Evolutionary conservation across 192 early-diverging fungal species (phyloP).

Genomic region (Anaeromyces robustus): DNA sequence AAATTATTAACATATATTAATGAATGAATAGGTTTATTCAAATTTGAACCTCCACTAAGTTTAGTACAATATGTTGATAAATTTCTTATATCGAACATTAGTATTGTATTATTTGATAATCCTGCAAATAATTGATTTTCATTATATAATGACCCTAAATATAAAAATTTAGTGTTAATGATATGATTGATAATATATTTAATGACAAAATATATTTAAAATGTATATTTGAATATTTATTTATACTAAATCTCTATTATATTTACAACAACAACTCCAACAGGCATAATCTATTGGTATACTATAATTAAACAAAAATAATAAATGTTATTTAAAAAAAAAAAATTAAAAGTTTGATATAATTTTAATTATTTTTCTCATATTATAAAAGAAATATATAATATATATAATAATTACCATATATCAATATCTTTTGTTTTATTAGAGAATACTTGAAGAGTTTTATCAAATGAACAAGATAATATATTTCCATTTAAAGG

Average conservation of each 20-base stretch:
- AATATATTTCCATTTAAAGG: background rate
- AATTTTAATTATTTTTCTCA: no score
- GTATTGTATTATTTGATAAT: background rate
- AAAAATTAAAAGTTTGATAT: no score
- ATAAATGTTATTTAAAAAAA: no score
- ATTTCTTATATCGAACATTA: background rate
- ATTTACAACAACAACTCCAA: background rate
- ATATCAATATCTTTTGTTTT: background rate
- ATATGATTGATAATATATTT: no score
- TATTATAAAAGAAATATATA: no score
- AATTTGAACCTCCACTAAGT: background rate
- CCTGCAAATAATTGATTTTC: background rate
- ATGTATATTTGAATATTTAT: no score
- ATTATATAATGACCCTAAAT: background rate
- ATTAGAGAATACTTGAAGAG: background rate
- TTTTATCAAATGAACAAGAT: background rate
- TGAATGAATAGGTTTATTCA: background rate
- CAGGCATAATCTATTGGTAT: background rate
- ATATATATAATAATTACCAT: no score
- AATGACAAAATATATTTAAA: no score
- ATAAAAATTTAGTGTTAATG: no score
- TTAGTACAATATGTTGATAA: background rate
- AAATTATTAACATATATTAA: background rate
- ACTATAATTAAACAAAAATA: no score
- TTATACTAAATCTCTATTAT: background rate